Percentiles rank a stretch among this genome's conserved stretches.
These are phyloP conservation scores for Ulvella scutata DNA, from an alignment of 139 green algal species.

Conservation along the genomic window DNA sequence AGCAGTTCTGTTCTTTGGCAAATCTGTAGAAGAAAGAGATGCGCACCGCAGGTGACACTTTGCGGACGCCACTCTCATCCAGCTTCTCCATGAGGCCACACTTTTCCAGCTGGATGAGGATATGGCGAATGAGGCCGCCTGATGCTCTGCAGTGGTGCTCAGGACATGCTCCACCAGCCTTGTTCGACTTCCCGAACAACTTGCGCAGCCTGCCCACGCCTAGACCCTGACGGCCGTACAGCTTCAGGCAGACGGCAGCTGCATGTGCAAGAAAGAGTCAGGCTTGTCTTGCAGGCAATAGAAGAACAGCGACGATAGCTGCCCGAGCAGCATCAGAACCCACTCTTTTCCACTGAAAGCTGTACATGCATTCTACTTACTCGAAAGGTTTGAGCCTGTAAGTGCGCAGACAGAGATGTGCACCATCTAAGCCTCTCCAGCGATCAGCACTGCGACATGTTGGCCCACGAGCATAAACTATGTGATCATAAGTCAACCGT, in stretches of 20 bases:
- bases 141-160: constrained; percentile 48
- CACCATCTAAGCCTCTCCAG: background rate
- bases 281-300: no score
- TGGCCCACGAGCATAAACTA: background rate
- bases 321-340: no score
- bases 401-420: background rate
- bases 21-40: background rate
- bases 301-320: no score
- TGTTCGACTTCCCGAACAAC: constrained; percentile 70
- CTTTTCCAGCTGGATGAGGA: constrained; percentile 72
- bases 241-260: constrained; percentile 80
- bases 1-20: no score
- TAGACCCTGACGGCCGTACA: constrained; percentile 84
- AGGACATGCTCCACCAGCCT: constrained; percentile 35
- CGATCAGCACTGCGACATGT: background rate
- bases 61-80: constrained; percentile 46
- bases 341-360: background rate
- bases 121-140: constrained; percentile 64
- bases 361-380: background rate
- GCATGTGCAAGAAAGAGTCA: no score
- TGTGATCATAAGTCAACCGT: no score
- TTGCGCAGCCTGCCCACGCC: constrained; percentile 81
- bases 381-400: background rate
- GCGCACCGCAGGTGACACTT: constrained; percentile 47
- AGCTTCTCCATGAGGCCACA: constrained; percentile 48